A percentile compares a stretch with the other conserved stretches of the same genome.
Evolutionary conservation across 306 rosid genomes (phyloP).

Genomic region (Dryas alaskensis): DNA sequence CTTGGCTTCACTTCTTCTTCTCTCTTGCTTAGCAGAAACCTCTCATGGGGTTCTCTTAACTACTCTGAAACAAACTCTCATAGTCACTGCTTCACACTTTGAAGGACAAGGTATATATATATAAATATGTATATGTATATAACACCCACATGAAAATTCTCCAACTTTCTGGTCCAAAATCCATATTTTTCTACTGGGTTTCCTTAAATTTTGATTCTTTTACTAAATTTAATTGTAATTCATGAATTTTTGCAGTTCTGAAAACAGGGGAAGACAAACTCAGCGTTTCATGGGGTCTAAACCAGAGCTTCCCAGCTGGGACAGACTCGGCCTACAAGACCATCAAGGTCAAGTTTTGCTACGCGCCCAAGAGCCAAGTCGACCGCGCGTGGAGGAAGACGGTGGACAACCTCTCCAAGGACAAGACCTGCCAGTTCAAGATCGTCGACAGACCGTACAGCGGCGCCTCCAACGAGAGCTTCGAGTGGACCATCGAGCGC

Average conservation of each 20-base stretch:
- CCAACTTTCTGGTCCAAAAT: not conserved
- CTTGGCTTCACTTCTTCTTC: slow-evolving; percentile 49
- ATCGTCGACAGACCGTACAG: slow-evolving; percentile 51
- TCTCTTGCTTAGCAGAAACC: slow-evolving; percentile 43
- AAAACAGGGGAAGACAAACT: slow-evolving; percentile 62
- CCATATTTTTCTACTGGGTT: not conserved
- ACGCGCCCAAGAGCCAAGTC: slow-evolving; percentile 72
- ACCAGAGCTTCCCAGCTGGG: slow-evolving; percentile 48
- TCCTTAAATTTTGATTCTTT: not conserved
- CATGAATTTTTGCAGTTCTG: slow-evolving; percentile 49
- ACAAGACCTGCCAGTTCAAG: slow-evolving; percentile 71
- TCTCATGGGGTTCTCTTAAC: slow-evolving; percentile 58
- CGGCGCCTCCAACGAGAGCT: slow-evolving; percentile 47
- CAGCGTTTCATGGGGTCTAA: slow-evolving; percentile 58
- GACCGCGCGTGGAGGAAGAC: slow-evolving; percentile 96
- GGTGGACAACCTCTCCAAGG: slow-evolving; percentile 48
- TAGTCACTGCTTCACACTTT: slow-evolving; percentile 65
- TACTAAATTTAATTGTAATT: not conserved
- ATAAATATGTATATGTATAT: slow-evolving; percentile 25
- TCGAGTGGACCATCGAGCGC: slow-evolving; percentile 44
- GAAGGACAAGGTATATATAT: slow-evolving; percentile 51
- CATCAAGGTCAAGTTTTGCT: slow-evolving; percentile 65
- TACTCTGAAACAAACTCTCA: slow-evolving; percentile 48
- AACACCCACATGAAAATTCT: not conserved
- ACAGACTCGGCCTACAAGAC: slow-evolving; percentile 63